Percentiles rank a stretch among this genome's conserved stretches.
phyloP scores from a whole-genome alignment of 2,329 filamentous ascomycete genomes.

The Colletotrichum melonis region DNA sequence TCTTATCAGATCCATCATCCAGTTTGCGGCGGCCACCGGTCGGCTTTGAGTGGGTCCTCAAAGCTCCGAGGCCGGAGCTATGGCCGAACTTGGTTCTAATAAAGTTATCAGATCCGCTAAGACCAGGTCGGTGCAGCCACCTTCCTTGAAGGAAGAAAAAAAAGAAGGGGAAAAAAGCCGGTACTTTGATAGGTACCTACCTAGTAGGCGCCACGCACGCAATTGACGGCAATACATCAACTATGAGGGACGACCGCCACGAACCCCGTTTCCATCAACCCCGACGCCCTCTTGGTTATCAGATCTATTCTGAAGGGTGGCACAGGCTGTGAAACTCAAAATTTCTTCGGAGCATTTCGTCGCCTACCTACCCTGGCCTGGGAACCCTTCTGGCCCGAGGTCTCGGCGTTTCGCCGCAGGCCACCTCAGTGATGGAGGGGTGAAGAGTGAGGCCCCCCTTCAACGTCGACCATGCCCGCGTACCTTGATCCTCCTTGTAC shows the following conservation, averaged over 20 bases:
- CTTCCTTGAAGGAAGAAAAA: constrained; percentile 15
- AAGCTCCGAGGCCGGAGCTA: constrained; percentile 16
- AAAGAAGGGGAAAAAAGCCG: not conserved
- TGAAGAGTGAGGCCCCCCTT: not conserved
- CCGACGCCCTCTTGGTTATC: not conserved
- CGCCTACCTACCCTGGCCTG: not conserved
- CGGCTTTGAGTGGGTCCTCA: not conserved
- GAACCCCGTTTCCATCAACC: not conserved
- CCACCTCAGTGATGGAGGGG: not conserved
- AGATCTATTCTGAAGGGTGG: not conserved
- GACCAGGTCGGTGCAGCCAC: constrained; percentile 18
- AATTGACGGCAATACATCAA: not conserved
- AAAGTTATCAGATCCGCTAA: constrained; percentile 52
- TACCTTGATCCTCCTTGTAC: constrained; percentile 3
- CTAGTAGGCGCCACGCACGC: not conserved
- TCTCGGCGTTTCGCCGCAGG: constrained; percentile 14
- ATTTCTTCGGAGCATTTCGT: constrained; percentile 2
- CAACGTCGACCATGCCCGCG: constrained; percentile 3
- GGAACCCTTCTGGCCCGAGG: not conserved
- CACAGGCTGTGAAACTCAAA: not conserved
- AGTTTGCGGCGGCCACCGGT: too few relatives aligned
- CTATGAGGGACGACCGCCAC: not conserved
- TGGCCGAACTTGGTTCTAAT: constrained; percentile 32
- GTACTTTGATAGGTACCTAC: too few relatives aligned
- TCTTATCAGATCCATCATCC: constrained; percentile 30